Conservation (phyloP, 345 rosid genomes). For the Barbarea vulgaris region DNA sequence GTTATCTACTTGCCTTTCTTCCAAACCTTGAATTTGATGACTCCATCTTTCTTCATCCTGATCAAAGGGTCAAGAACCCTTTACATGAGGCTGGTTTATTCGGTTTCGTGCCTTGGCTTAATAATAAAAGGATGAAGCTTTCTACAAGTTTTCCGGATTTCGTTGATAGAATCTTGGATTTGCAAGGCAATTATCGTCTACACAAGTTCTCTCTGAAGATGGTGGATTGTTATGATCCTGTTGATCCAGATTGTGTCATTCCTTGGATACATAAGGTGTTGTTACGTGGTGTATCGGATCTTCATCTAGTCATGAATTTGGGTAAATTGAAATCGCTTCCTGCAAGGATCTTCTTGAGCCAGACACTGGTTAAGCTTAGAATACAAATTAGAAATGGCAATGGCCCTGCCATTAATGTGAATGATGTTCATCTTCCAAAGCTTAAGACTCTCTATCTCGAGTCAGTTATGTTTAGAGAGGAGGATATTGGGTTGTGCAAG, state of each 20-base stretch:
- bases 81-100: not conserved
- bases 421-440: no score
- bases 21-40: slow-evolving; percentile 25
- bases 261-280: slow-evolving; percentile 13
- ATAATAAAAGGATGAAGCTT: not conserved
- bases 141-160: not conserved
- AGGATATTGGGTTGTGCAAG: no score
- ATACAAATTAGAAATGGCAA: not conserved
- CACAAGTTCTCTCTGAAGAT: slow-evolving; percentile 7
- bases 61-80: not conserved
- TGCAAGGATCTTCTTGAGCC: not conserved
- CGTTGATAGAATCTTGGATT: slow-evolving; percentile 12
- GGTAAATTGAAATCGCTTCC: not conserved
- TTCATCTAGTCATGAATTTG: not conserved
- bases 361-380: slow-evolving; percentile 13
- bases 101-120: not conserved
- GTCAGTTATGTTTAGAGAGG: no score
- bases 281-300: slow-evolving; percentile 7
- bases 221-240: not conserved
- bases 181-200: not conserved
- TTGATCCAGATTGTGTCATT: not conserved
- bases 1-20: not conserved
- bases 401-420: not conserved
- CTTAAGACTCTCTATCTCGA: no score
- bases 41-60: not conserved